Base-by-base conservation (phyloP, 768 basidiomycete genomes). In the Macrocybe gigantea region DNA sequence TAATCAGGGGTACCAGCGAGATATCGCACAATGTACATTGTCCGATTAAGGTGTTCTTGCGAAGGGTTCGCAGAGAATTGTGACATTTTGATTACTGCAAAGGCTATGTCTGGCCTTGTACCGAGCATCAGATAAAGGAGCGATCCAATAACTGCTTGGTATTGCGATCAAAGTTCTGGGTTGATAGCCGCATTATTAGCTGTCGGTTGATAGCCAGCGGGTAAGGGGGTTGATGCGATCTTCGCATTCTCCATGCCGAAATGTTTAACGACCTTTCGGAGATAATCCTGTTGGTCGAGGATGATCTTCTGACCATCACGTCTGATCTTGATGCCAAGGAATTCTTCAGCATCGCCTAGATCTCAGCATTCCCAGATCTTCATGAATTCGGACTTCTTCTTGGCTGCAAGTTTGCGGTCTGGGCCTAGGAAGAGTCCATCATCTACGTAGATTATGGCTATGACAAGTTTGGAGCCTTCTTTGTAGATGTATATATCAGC, bases 81-180 rank as follows among this genome's bases (percentile, higher is more conserved):
- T 6, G 50, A 41, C 13, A 51, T 13, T 15, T 51, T 51, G 6
- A 44, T 47, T 1, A 51, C 50, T 1, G 50, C 45, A 44, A 31
- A 47, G 14, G 45, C 46, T 5, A 51, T 51, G 5, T 35, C 64
- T 1, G 62, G 64, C 1, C 55, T 22, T 0, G 63, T 65, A 0
- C 49, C 55, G 0, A 59, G 48, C 12, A 56, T 55, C 0, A 57
- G 44, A 47, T 61, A 69, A 33, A 62, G 50, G 2, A 67, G 22
- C 3, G 45, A 50, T 2, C 62, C 53, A 1, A 59, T 50, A 4
- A 49, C 38, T 6, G 40, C 41, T 39, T 50, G 57, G 44, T 41
- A 58, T 15, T 41, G 44, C 8, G 37, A 40, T 33, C 41, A 15
- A 1, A 44, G 31, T 44, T 11, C 8, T 5, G 33, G 15, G 31